Evolutionary conservation across 2,329 filamentous ascomycete species (phyloP).

Genomic region (Fonsecaea nubica): DNA sequence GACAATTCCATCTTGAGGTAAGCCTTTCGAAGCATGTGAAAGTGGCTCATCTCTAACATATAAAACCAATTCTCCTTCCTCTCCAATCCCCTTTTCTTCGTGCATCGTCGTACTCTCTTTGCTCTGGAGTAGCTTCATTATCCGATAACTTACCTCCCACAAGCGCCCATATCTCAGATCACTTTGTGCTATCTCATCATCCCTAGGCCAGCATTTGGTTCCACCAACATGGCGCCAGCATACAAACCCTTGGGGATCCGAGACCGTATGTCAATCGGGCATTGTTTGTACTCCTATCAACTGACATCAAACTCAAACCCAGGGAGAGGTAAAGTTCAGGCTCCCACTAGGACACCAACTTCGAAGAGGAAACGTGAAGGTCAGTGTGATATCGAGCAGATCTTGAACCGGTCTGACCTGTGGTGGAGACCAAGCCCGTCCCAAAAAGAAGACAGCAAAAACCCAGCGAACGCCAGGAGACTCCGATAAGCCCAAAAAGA

Average conservation of each 20-base stretch:
- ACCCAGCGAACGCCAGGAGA: neutral
- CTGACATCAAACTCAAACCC: neutral
- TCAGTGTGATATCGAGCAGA: neutral
- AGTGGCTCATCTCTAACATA: neutral
- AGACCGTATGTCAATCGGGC: neutral
- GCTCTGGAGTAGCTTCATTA: neutral
- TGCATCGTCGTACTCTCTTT: neutral
- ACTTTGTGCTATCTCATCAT: neutral
- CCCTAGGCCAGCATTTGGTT: neutral
- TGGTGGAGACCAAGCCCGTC: neutral
- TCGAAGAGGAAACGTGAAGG: conserved; percentile 1
- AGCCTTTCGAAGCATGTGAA: neutral
- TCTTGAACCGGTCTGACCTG: neutral
- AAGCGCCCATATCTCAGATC: neutral
- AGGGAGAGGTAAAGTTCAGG: neutral
- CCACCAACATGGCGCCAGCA: neutral
- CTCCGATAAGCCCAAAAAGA: neutral
- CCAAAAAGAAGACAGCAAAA: neutral
- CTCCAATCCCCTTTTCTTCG: neutral
- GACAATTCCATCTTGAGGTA: neutral
- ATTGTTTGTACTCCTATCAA: neutral
- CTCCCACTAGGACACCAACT: neutral
- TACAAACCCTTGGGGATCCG: neutral
- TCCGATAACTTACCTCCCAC: neutral
- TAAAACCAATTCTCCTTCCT: neutral